Conservation (phyloP, 2,329 filamentous ascomycete genomes). For the Pestalotiopsis sp. region DNA sequence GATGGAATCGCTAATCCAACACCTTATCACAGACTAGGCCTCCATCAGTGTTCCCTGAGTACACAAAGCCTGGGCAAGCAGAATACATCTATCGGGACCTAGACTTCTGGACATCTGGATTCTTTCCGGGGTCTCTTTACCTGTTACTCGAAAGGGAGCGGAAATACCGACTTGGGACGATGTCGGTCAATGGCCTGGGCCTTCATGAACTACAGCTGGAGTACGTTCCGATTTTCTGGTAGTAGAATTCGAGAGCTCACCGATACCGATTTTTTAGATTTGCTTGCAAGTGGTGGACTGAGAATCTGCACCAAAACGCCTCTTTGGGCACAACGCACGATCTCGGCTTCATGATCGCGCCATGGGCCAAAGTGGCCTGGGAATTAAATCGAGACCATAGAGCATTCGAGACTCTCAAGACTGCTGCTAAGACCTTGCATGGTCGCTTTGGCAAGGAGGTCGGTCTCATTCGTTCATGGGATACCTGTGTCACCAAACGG, state of each 20-base stretch:
- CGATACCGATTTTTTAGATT: constrained; percentile 18
- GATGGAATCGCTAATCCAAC: too few species aligned
- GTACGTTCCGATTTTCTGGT: constrained; percentile 13
- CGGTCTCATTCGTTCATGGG: constrained; percentile 44
- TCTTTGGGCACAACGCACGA: constrained; percentile 40
- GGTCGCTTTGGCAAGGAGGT: constrained; percentile 36
- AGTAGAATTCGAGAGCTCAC: neutral
- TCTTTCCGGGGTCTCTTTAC: constrained; percentile 49
- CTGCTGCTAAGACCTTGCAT: constrained; percentile 38
- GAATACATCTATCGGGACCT: constrained; percentile 41
- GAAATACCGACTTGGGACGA: constrained; percentile 23
- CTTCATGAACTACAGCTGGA: constrained; percentile 29
- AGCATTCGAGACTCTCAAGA: constrained; percentile 36
- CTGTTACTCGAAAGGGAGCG: constrained; percentile 38
- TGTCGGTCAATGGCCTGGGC: constrained; percentile 10
- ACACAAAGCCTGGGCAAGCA: constrained; percentile 37
- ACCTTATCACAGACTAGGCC: constrained; percentile 14
- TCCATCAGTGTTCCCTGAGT: constrained; percentile 35
- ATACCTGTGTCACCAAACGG: constrained; percentile 41
- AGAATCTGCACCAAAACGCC: constrained; percentile 37
- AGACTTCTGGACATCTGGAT: constrained; percentile 51
- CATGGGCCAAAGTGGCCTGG: constrained; percentile 40
- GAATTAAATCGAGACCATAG: constrained; percentile 38
- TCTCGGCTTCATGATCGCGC: constrained; percentile 45
- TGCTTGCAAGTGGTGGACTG: constrained; percentile 45